Evolutionary conservation across 2,329 filamentous ascomycete genomes (phyloP).

Genomic region (Stachybotrys echinatus): DNA sequence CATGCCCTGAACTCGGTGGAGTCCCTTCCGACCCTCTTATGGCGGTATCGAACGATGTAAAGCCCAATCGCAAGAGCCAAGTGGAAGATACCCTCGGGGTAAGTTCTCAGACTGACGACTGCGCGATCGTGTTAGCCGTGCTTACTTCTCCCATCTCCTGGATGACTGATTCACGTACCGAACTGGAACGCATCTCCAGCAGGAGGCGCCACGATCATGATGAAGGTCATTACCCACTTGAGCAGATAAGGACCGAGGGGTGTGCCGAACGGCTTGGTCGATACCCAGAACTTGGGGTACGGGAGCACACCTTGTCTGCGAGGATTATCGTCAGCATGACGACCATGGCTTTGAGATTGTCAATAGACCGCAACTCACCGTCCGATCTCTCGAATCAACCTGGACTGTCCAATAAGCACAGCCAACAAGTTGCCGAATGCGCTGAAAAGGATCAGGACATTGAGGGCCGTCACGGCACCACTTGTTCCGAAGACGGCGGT

Average conservation of each 20-base stretch:
- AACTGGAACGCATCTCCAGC: conserved; percentile 63
- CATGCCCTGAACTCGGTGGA: conserved; percentile 52
- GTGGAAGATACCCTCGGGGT: conserved; percentile 54
- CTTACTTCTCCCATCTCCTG: background rate
- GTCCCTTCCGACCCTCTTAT: conserved; percentile 43
- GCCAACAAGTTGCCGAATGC: conserved; percentile 56
- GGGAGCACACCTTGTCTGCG: conserved; percentile 54
- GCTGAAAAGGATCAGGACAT: conserved; percentile 51
- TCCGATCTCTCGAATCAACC: conserved; percentile 56
- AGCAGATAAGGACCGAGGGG: conserved; percentile 53
- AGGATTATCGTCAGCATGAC: background rate
- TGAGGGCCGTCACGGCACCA: conserved; percentile 45
- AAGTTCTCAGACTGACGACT: conserved; percentile 55
- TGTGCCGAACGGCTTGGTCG: conserved; percentile 58
- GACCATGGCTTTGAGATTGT: background rate
- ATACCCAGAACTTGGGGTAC: conserved; percentile 56
- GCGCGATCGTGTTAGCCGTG: conserved; percentile 23
- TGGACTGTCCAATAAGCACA: conserved; percentile 47
- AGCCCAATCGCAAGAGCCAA: conserved; percentile 52
- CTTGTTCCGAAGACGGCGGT: conserved; percentile 47
- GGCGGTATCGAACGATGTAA: conserved; percentile 49
- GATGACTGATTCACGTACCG: conserved; percentile 23
- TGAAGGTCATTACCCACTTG: conserved; percentile 50
- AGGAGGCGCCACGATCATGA: conserved; percentile 57
- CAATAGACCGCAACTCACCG: conserved; percentile 19